Evolutionary conservation across 495 filamentous ascomycete genomes (phyloP).

Genomic region (Aspergillus haitiensis): DNA sequence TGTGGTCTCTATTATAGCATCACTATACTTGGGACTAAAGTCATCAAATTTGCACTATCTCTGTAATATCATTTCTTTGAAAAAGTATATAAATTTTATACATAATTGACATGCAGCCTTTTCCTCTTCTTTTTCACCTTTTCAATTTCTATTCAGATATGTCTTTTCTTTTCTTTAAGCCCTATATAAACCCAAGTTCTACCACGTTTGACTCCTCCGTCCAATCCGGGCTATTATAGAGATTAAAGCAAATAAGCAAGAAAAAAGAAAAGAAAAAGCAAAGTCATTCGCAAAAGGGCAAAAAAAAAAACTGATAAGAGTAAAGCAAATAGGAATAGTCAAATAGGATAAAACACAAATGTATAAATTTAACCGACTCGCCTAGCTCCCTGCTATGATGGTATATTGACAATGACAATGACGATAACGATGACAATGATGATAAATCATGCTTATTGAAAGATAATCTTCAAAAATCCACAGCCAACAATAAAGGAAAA

Average conservation of each 20-base stretch:
- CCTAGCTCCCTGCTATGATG: slow-evolving; percentile 35
- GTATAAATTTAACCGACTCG: slow-evolving; percentile 30
- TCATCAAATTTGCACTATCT: too few relatives aligned
- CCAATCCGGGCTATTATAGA: slow-evolving; percentile 22
- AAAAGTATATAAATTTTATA: too few relatives aligned
- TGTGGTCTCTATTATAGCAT: too few relatives aligned
- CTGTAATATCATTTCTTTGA: neutral
- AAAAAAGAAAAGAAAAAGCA: slow-evolving; percentile 15
- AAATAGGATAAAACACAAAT: slow-evolving; percentile 25
- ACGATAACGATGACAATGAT: slow-evolving; percentile 29
- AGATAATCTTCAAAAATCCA: slow-evolving; percentile 25
- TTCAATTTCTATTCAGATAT: slow-evolving; percentile 15
- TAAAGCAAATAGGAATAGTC: slow-evolving; percentile 1
- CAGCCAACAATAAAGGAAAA: slow-evolving; percentile 16
- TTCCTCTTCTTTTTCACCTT: slow-evolving; percentile 3
- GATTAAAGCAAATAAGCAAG: slow-evolving; percentile 21
- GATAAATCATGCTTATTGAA: slow-evolving; percentile 28
- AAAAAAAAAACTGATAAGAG: slow-evolving; percentile 5
- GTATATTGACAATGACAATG: slow-evolving; percentile 32
- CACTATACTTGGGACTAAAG: too few relatives aligned
- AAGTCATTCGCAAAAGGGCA: slow-evolving; percentile 12
- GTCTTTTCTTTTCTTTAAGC: slow-evolving; percentile 12
- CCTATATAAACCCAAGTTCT: slow-evolving; percentile 31
- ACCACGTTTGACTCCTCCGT: slow-evolving; percentile 21
- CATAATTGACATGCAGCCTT: neutral